Evolutionary conservation across 441 rosid genomes (phyloP).

Genomic region (Erysimum cheiri): DNA sequence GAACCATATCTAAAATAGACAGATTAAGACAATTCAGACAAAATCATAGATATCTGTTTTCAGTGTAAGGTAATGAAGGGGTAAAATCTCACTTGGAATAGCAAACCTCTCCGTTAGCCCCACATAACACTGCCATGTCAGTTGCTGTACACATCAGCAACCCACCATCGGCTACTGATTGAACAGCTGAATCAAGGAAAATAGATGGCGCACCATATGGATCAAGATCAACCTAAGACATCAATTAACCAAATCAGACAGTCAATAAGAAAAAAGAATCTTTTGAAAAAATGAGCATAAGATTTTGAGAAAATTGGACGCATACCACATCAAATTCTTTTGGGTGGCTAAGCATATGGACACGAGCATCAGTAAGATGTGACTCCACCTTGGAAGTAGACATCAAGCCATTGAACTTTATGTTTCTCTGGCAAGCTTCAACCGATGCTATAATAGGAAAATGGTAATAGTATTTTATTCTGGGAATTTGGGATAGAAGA

Average conservation of each 20-base stretch:
- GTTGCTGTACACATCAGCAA: slow-evolving; percentile 98
- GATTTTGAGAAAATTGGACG: slow-evolving; percentile 3
- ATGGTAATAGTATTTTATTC: slow-evolving; percentile 21
- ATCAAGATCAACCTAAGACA: slow-evolving; percentile 95
- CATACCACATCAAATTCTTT: slow-evolving; percentile 97
- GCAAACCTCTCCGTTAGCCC: slow-evolving; percentile 98
- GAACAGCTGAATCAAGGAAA: slow-evolving; percentile 97
- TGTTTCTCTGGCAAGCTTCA: slow-evolving; percentile 90
- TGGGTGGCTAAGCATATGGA: slow-evolving; percentile 89
- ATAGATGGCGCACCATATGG: slow-evolving; percentile 98
- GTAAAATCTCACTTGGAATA: slow-evolving; percentile 89
- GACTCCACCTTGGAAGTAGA: slow-evolving; percentile 93
- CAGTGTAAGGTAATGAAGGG: slow-evolving; percentile 21
- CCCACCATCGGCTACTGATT: slow-evolving; percentile 96
- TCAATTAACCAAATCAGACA: not conserved
- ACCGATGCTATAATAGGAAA: slow-evolving; percentile 62
- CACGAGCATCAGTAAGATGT: slow-evolving; percentile 92
- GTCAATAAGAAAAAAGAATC: not conserved
- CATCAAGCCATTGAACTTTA: slow-evolving; percentile 86
- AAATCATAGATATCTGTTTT: slow-evolving; percentile 15
- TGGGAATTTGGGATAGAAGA: slow-evolving; percentile 11
- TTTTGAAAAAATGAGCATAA: not conserved
- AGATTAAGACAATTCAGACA: slow-evolving; percentile 35
- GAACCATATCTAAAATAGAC: slow-evolving; percentile 77
- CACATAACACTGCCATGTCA: slow-evolving; percentile 99